A percentile compares a stretch with the other conserved stretches of the same genome.
Evolutionary conservation across 106 monocot genomes (phyloP).

Genomic region (Dioscorea zingiberensis): DNA sequence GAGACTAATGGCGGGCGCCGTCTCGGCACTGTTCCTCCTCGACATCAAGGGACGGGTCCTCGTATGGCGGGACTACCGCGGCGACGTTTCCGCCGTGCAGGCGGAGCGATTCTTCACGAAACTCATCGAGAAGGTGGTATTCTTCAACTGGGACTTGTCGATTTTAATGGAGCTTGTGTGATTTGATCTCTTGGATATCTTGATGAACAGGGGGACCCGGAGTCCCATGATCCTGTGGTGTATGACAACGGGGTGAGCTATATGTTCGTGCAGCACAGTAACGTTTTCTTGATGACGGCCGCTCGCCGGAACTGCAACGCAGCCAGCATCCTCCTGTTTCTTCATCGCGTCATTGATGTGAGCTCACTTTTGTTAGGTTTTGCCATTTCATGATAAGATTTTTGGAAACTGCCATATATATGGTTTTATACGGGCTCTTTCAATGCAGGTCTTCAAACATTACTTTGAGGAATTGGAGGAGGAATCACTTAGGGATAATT

Average conservation of each 20-base stretch:
- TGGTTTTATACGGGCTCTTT: not conserved
- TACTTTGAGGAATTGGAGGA: constrained; percentile 96
- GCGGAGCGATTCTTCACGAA: constrained; percentile 98
- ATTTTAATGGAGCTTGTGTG: not conserved
- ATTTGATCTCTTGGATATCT: not conserved
- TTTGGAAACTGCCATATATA: too few species aligned
- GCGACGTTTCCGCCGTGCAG: constrained; percentile 82
- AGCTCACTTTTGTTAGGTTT: constrained; percentile 1
- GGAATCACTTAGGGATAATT: constrained; percentile 95
- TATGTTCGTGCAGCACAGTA: constrained; percentile 96
- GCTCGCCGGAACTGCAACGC: constrained; percentile 90
- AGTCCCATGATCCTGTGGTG: constrained; percentile 73
- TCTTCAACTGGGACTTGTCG: not conserved
- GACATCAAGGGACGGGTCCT: constrained; percentile 97
- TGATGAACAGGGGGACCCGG: constrained; percentile 55
- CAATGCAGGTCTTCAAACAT: constrained; percentile 84
- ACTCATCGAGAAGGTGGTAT: constrained; percentile 79
- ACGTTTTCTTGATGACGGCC: constrained; percentile 86
- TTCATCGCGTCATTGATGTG: constrained; percentile 81
- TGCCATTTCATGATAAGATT: not conserved
- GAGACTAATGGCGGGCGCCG: constrained; percentile 72
- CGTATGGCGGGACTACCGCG: constrained; percentile 93
- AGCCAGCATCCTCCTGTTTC: constrained; percentile 81
- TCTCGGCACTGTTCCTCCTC: constrained; percentile 91
- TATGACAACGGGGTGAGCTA: constrained; percentile 82